phyloP scores from a whole-genome alignment of 139 green algal species.

The Micractinium conductrix region DNA sequence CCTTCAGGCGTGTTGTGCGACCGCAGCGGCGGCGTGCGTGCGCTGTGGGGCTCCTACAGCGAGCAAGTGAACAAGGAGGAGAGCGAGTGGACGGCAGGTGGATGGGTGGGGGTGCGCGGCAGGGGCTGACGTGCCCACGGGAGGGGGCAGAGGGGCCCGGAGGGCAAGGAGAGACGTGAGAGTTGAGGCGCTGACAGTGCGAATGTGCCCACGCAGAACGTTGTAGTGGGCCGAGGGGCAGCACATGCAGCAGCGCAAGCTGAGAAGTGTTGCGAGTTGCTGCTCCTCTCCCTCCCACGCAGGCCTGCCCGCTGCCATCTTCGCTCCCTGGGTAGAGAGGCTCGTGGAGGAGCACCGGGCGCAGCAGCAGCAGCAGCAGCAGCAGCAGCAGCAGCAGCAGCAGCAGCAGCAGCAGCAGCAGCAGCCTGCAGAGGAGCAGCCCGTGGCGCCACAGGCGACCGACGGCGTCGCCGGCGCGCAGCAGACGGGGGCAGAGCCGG shows the following conservation, averaged over 20 bases:
- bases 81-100: slow-evolving; percentile 61
- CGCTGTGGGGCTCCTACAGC: slow-evolving; percentile 83
- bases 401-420: not conserved
- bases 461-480: not conserved
- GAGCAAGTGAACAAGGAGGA: slow-evolving; percentile 83
- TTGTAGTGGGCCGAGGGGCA: too few relatives aligned
- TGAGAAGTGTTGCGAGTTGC: not conserved
- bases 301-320: slow-evolving; percentile 67
- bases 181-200: too few relatives aligned
- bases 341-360: slow-evolving; percentile 33
- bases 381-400: not conserved
- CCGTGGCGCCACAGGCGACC: too few relatives aligned
- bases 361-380: not conserved
- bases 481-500: not conserved
- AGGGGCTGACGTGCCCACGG: not conserved
- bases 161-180: too few relatives aligned
- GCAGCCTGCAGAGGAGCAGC: too few relatives aligned
- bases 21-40: slow-evolving; percentile 65
- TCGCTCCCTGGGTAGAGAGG: slow-evolving; percentile 68
- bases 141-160: too few relatives aligned
- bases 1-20: slow-evolving; percentile 86
- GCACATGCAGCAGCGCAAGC: not conserved
- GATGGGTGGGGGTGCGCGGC: not conserved
- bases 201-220: too few relatives aligned
- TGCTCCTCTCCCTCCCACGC: slow-evolving; percentile 34